These are phyloP conservation scores for Ensete glaucum DNA, from an alignment of 176 grass and related monocot genomes.

Conservation along the genomic window DNA sequence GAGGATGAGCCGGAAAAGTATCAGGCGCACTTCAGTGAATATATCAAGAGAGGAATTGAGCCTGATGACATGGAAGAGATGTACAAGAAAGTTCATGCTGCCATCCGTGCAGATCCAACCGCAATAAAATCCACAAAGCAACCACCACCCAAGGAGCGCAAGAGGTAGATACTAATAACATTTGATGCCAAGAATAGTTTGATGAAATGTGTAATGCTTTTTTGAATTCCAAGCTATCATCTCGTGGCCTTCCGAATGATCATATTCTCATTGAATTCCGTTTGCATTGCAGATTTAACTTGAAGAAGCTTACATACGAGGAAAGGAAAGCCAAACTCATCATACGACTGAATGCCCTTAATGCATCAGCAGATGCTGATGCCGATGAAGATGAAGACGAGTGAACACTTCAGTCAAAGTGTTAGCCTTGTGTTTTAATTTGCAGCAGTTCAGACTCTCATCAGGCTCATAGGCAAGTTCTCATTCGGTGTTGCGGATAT, in stretches of 20 bases:
- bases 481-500: too few species aligned
- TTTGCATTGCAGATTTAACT: slow-evolving; percentile 40
- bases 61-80: slow-evolving; percentile 60
- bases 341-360: slow-evolving; percentile 58
- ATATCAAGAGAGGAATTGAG: slow-evolving; percentile 51
- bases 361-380: slow-evolving; percentile 21
- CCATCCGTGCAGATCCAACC: slow-evolving; percentile 53
- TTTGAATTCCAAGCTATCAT: not conserved
- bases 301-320: slow-evolving; percentile 83
- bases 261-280: not conserved
- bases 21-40: slow-evolving; percentile 74
- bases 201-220: not conserved
- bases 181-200: not conserved
- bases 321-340: slow-evolving; percentile 71
- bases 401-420: slow-evolving; percentile 22
- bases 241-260: not conserved
- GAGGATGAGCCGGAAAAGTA: slow-evolving; percentile 85
- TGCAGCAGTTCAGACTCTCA: too few species aligned
- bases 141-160: slow-evolving; percentile 46
- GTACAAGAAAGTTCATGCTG: slow-evolving; percentile 90
- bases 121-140: slow-evolving; percentile 40
- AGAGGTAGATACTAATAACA: slow-evolving; percentile 35
- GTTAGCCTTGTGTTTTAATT: too few species aligned
- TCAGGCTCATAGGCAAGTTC: too few species aligned
- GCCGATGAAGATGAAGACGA: slow-evolving; percentile 43